phyloP scores from a whole-genome alignment of 768 basidiomycete species.

The Xerocomellus intermedius region DNA sequence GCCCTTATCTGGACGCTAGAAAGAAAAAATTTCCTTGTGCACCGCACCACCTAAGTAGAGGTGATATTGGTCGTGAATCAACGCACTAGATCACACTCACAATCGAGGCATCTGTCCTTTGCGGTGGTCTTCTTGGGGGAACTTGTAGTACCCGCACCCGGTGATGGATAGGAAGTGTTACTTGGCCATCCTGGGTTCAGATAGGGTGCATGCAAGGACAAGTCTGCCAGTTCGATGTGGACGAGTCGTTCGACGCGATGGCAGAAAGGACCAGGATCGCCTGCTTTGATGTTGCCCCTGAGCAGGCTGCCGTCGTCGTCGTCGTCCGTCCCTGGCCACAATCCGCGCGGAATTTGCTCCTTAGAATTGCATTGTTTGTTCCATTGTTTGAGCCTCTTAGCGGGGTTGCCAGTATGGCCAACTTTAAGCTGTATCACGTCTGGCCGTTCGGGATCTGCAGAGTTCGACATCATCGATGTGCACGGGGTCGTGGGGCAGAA shows the following conservation, averaged over 20 bases:
- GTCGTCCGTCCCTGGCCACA: slow-evolving; percentile 61
- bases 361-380: slow-evolving; percentile 77
- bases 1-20: slow-evolving; percentile 53
- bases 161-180: slow-evolving; percentile 28
- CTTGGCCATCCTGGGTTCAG: slow-evolving; percentile 50
- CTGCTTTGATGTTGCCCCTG: slow-evolving; percentile 63
- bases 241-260: slow-evolving; percentile 77
- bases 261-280: slow-evolving; percentile 60
- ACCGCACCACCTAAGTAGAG: slow-evolving; percentile 45
- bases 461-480: slow-evolving; percentile 6
- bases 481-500: neutral
- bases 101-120: slow-evolving; percentile 41
- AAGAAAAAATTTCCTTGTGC: slow-evolving; percentile 84
- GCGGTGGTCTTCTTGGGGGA: slow-evolving; percentile 15
- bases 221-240: slow-evolving; percentile 76
- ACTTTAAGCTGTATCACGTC: slow-evolving; percentile 68
- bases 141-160: neutral
- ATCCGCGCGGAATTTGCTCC: slow-evolving; percentile 69
- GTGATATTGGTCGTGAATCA: slow-evolving; percentile 5
- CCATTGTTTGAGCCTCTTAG: slow-evolving; percentile 76
- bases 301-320: slow-evolving; percentile 47
- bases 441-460: slow-evolving; percentile 32
- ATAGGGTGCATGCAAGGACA: slow-evolving; percentile 58
- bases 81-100: slow-evolving; percentile 31
- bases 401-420: slow-evolving; percentile 72